Evolutionary conservation across 352 stramenopile species (phyloP).

Genomic region (Elongisporangium undulatum): DNA sequence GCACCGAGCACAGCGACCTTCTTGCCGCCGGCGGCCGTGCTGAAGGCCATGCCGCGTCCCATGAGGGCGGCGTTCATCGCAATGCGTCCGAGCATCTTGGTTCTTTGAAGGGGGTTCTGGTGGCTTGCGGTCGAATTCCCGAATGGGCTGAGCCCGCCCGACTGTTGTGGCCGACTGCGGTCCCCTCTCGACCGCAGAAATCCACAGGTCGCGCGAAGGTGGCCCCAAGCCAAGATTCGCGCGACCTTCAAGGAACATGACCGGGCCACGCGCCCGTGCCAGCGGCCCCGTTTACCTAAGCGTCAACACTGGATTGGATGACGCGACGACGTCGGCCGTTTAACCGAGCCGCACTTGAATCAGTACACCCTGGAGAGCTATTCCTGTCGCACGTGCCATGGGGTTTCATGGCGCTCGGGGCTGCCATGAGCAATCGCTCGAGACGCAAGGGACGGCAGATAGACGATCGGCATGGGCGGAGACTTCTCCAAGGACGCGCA

Average conservation of each 20-base stretch:
- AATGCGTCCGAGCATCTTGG: slow-evolving; percentile 16
- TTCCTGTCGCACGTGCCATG: not conserved
- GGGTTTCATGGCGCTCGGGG: not conserved
- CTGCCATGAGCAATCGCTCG: not conserved
- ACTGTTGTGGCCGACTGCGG: too few species aligned
- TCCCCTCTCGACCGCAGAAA: not conserved
- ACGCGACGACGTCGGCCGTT: not conserved
- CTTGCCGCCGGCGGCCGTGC: slow-evolving; percentile 52
- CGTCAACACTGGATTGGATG: not conserved
- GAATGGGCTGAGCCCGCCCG: too few species aligned
- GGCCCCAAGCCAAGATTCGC: not conserved
- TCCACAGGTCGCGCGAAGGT: not conserved
- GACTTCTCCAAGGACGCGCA: slow-evolving; percentile 20
- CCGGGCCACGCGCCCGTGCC: too few species aligned
- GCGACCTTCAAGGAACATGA: slow-evolving; percentile 1
- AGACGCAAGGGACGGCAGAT: not conserved
- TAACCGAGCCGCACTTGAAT: not conserved
- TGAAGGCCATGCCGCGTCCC: slow-evolving; percentile 35
- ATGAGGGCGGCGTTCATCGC: slow-evolving; percentile 17
- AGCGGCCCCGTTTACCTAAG: not conserved
- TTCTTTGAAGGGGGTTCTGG: not conserved
- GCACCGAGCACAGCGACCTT: slow-evolving; percentile 90
- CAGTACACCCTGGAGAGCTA: not conserved
- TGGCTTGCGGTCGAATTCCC: slow-evolving; percentile 10
- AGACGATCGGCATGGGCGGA: not conserved